Evolutionary conservation across 148 eudicot genomes (phyloP).

Genomic region (Camellia sinensis): DNA sequence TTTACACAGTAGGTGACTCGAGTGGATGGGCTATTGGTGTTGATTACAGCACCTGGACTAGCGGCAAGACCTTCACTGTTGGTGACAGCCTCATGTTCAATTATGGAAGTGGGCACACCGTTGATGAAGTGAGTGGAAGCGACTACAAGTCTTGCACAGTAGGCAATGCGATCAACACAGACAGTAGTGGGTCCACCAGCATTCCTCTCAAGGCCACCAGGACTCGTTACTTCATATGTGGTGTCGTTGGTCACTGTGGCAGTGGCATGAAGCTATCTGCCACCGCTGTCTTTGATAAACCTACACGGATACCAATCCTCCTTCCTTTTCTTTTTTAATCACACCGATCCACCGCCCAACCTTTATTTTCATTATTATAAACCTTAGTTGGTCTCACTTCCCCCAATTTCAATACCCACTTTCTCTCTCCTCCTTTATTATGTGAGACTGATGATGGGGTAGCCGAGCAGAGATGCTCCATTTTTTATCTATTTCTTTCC

Average conservation of each 20-base stretch:
- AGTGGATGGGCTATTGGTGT: slow-evolving; percentile 62
- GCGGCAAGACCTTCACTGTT: slow-evolving; percentile 50
- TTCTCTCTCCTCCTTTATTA: no score
- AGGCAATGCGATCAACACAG: slow-evolving; percentile 58
- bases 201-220: slow-evolving; percentile 67
- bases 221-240: slow-evolving; percentile 72
- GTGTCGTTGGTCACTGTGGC: slow-evolving; percentile 59
- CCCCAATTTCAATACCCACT: no score
- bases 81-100: slow-evolving; percentile 80
- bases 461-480: no score
- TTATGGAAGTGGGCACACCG: slow-evolving; percentile 68
- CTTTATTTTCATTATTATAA: no score
- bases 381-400: no score
- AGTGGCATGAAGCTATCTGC: slow-evolving; percentile 78
- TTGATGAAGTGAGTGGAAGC: slow-evolving; percentile 61
- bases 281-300: no score
- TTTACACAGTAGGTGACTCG: slow-evolving; percentile 76
- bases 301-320: no score
- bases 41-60: slow-evolving; percentile 69
- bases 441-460: no score
- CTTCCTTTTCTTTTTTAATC: no score
- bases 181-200: slow-evolving; percentile 63
- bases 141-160: slow-evolving; percentile 64
- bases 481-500: no score
- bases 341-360: no score